phyloP scores from a whole-genome alignment of 2,329 filamentous ascomycete species.

The Penicillium sp. region DNA sequence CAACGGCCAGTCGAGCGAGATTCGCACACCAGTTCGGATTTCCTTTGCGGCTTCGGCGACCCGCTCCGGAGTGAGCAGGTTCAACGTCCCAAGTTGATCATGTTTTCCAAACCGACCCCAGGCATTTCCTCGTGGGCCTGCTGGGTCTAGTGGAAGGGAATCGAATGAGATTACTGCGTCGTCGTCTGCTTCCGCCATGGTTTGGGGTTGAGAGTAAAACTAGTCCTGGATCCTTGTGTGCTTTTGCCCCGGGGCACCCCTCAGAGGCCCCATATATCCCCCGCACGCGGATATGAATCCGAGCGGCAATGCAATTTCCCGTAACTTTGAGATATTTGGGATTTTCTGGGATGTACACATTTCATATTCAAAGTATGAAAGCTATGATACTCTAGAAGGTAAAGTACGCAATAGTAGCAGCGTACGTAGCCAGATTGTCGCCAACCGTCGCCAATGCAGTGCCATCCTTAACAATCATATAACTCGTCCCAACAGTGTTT shows the following conservation, averaged over 20 bases:
- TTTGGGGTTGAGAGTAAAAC: background rate
- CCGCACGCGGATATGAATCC: background rate
- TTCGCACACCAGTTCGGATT: constrained; percentile 35
- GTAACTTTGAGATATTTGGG: background rate
- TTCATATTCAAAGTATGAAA: background rate
- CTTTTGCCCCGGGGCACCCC: background rate
- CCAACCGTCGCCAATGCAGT: constrained; percentile 42
- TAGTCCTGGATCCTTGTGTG: background rate
- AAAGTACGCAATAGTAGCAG: constrained; percentile 45
- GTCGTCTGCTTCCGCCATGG: background rate
- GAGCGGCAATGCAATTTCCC: background rate
- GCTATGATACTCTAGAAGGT: constrained; percentile 16
- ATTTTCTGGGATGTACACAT: background rate
- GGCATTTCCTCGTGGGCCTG: constrained; percentile 52
- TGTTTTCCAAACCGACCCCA: constrained; percentile 54
- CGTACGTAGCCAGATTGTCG: constrained; percentile 49
- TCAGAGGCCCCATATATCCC: background rate
- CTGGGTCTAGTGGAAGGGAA: constrained; percentile 18
- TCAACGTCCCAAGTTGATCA: constrained; percentile 55
- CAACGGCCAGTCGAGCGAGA: constrained; percentile 25
- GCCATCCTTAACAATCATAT: constrained; percentile 48
- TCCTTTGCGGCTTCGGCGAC: constrained; percentile 45
- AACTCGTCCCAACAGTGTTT: constrained; percentile 47
- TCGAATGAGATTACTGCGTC: constrained; percentile 13
- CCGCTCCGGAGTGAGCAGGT: constrained; percentile 49